Evolutionary conservation across 371 early-diverging fungal genomes (phyloP).

Genomic region (Apophysomyces variabilis): DNA sequence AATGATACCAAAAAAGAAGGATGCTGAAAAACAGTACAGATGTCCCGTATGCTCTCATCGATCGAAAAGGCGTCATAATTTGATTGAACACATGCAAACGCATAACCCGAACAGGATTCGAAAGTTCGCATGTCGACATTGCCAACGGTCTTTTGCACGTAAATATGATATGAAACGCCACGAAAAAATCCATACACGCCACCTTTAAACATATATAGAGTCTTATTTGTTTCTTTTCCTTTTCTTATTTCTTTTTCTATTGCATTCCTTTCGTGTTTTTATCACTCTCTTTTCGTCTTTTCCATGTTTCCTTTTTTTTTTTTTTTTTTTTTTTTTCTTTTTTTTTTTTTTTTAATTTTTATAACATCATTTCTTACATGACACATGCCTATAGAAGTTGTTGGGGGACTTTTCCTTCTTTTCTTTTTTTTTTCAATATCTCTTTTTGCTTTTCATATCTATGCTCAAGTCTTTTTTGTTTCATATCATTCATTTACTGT

Average conservation of each 20-base stretch:
- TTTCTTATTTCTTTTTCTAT: neutral
- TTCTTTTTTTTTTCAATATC: neutral
- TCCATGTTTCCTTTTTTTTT: neutral
- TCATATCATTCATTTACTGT: neutral
- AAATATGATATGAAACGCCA: slow-evolving; percentile 45
- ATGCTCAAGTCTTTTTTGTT: neutral
- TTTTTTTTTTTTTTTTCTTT: neutral
- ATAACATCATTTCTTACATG: neutral
- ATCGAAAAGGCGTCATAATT: slow-evolving; percentile 39
- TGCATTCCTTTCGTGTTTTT: neutral
- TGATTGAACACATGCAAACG: slow-evolving; percentile 37
- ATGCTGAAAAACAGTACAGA: slow-evolving; percentile 5
- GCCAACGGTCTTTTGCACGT: slow-evolving; percentile 33
- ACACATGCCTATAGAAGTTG: slow-evolving; percentile 1
- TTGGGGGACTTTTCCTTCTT: too few species aligned
- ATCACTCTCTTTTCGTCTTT: neutral
- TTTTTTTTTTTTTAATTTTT: neutral
- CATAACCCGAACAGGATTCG: slow-evolving; percentile 36
- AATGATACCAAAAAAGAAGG: neutral
- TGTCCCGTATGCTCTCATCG: slow-evolving; percentile 15
- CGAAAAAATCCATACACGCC: slow-evolving; percentile 34
- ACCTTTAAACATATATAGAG: neutral
- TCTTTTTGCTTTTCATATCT: neutral
- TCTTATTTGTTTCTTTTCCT: neutral
- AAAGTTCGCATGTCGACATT: slow-evolving; percentile 25